These are phyloP conservation scores for Torulaspora microellipsoides DNA, from an alignment of 805 yeast genomes.

Conservation along the genomic window DNA sequence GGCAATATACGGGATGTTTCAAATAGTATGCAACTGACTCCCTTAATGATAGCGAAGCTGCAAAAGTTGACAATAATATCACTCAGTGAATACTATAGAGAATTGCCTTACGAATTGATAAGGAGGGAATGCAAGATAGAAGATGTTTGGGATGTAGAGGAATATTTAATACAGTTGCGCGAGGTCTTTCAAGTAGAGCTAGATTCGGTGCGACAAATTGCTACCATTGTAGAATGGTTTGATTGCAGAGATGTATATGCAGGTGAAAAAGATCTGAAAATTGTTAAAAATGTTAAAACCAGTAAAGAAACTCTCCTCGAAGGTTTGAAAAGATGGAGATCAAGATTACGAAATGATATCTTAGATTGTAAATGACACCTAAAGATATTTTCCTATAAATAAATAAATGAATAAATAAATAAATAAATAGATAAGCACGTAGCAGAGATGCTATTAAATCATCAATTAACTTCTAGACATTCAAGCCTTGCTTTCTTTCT, in stretches of 20 bases:
- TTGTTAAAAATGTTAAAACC: constrained; percentile 1
- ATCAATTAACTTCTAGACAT: neutral
- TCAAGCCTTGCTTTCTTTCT: neutral
- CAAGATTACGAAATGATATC: constrained; percentile 5
- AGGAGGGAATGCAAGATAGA: constrained; percentile 12
- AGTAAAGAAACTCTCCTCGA: neutral
- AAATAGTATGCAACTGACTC: constrained; percentile 6
- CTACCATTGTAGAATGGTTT: constrained; percentile 10
- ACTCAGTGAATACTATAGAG: constrained; percentile 18
- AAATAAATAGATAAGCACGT: constrained; percentile 3
- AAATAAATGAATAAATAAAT: constrained; percentile 4
- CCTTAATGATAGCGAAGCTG: constrained; percentile 20
- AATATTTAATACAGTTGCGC: constrained; percentile 20
- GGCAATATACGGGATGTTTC: constrained; percentile 23
- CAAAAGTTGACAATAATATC: constrained; percentile 22
- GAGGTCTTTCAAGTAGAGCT: constrained; percentile 17
- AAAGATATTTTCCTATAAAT: neutral
- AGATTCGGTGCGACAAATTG: constrained; percentile 20
- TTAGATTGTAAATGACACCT: neutral
- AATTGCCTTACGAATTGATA: constrained; percentile 15
- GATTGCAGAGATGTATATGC: constrained; percentile 29
- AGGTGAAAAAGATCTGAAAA: constrained; percentile 4
- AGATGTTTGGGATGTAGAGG: constrained; percentile 17
- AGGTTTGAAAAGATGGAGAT: constrained; percentile 5
- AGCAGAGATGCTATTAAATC: neutral